These are phyloP conservation scores for Globisporangium spinosum DNA, from an alignment of 352 stramenopile species.

Conservation along the genomic window DNA sequence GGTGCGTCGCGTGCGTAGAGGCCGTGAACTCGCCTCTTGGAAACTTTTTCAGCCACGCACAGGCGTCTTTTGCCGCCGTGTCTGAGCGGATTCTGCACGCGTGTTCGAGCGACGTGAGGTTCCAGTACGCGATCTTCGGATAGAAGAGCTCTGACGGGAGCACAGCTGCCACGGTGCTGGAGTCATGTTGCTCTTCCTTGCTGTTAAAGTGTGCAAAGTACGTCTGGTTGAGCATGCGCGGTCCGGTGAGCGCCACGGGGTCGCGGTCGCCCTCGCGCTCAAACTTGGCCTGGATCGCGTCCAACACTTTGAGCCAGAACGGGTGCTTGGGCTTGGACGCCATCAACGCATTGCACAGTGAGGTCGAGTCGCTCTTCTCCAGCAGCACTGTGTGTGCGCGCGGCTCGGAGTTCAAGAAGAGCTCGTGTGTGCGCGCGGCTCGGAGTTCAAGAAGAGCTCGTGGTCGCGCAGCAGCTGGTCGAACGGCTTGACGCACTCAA, in stretches of 20 bases:
- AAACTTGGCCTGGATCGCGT: conserved; percentile 44
- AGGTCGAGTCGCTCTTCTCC: conserved; percentile 25
- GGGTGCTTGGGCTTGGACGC: conserved; percentile 39
- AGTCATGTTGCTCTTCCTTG: background rate
- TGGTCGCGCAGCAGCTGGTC: conserved; percentile 29
- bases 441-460: conserved; percentile 44
- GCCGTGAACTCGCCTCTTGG: conserved; percentile 44
- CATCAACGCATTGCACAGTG: conserved; percentile 61
- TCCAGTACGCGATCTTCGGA: conserved; percentile 53
- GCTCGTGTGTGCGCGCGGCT: conserved; percentile 33
- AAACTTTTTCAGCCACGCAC: conserved; percentile 35
- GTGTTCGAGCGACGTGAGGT: conserved; percentile 32
- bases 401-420: conserved; percentile 51
- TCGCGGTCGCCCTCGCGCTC: conserved; percentile 25
- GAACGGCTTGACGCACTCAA: conserved; percentile 46
- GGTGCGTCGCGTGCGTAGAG: conserved; percentile 42
- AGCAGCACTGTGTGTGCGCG: conserved; percentile 41
- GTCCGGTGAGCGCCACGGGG: conserved; percentile 43
- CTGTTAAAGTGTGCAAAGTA: conserved; percentile 19
- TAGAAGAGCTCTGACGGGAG: conserved; percentile 50
- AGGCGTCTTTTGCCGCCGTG: conserved; percentile 24
- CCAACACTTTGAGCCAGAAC: conserved; percentile 50
- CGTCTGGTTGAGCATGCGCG: conserved; percentile 43
- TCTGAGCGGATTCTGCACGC: conserved; percentile 23
- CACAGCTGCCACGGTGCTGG: conserved; percentile 21